Percentiles rank a stretch among this genome's conserved stretches.
phyloP scores from a whole-genome alignment of 1,139 yeast species.

The Meyerozyma carpophila region DNA sequence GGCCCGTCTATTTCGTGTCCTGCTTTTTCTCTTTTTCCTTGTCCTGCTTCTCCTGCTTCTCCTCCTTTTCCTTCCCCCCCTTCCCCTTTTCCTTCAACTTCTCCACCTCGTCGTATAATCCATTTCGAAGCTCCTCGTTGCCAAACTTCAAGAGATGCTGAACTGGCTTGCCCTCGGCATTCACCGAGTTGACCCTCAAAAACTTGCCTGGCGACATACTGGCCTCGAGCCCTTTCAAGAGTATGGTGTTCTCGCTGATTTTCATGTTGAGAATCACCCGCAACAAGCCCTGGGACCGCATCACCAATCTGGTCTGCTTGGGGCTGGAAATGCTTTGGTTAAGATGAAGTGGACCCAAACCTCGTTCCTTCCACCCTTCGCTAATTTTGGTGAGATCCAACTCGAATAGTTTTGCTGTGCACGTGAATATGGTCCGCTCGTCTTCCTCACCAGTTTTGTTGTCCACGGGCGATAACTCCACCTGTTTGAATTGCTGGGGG shows the following conservation, averaged over 20 bases:
- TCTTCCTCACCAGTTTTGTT: conserved; percentile 85
- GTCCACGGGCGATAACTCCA: conserved; percentile 48
- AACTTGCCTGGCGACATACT: conserved; percentile 77
- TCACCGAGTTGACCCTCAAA: conserved; percentile 53
- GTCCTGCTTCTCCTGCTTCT: background rate
- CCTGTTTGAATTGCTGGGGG: conserved; percentile 42
- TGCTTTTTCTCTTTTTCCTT: background rate
- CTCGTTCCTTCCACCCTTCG: conserved; percentile 95
- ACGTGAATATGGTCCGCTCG: conserved; percentile 63
- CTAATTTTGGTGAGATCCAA: conserved; percentile 57
- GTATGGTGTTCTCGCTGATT: conserved; percentile 49
- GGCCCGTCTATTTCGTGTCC: background rate
- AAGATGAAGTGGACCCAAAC: conserved; percentile 80
- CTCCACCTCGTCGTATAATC: conserved; percentile 49
- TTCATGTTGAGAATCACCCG: conserved; percentile 79
- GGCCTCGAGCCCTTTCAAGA: conserved; percentile 78
- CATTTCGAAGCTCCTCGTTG: conserved; percentile 54
- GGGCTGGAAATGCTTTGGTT: conserved; percentile 46
- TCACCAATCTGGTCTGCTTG: conserved; percentile 53
- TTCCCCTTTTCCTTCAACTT: conserved; percentile 17
- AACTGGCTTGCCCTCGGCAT: conserved; percentile 56
- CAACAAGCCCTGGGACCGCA: conserved; percentile 87
- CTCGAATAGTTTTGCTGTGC: conserved; percentile 77
- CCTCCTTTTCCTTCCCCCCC: background rate
- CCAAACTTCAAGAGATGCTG: conserved; percentile 81